Evolutionary conservation across 1,284 basidiomycete species (phyloP).

Genomic region (Ustilago sp.): DNA sequence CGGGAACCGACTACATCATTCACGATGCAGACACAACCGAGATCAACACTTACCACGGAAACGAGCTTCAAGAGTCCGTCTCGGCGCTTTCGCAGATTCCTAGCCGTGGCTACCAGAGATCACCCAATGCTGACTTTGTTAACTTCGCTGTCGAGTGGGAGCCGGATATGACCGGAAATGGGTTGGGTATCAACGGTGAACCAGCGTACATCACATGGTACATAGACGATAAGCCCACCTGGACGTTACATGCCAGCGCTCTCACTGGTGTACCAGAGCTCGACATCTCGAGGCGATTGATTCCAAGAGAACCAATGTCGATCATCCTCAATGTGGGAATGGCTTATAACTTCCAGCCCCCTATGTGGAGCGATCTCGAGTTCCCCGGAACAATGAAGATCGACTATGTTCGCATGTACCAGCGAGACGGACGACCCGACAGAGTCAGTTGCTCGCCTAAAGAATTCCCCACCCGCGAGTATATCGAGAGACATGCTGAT

Average conservation of each 20-base stretch:
- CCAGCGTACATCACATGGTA: slow-evolving; percentile 55
- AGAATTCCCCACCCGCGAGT: slow-evolving; percentile 58
- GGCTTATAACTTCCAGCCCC: slow-evolving; percentile 58
- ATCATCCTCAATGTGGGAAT: slow-evolving; percentile 60
- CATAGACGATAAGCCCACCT: slow-evolving; percentile 60
- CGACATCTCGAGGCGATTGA: slow-evolving; percentile 47
- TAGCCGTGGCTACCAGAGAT: slow-evolving; percentile 41
- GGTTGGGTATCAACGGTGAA: slow-evolving; percentile 66
- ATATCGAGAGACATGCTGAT: slow-evolving; percentile 54
- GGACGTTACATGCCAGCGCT: slow-evolving; percentile 46
- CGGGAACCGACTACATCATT: slow-evolving; percentile 34
- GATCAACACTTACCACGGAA: slow-evolving; percentile 62
- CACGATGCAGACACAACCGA: slow-evolving; percentile 39
- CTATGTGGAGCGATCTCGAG: slow-evolving; percentile 30
- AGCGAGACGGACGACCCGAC: slow-evolving; percentile 34
- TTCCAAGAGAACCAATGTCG: slow-evolving; percentile 61
- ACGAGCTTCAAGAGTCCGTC: slow-evolving; percentile 61
- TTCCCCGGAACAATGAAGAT: slow-evolving; percentile 46
- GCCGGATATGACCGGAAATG: slow-evolving; percentile 56
- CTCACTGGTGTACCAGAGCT: slow-evolving; percentile 32
- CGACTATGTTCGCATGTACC: slow-evolving; percentile 60
- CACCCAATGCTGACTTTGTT: slow-evolving; percentile 19
- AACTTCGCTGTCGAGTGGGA: slow-evolving; percentile 66
- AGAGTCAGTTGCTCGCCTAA: slow-evolving; percentile 50
- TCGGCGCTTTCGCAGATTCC: slow-evolving; percentile 54